Conservation (phyloP, 192 early-diverging fungal genomes). For the Lobosporangium transversale region DNA sequence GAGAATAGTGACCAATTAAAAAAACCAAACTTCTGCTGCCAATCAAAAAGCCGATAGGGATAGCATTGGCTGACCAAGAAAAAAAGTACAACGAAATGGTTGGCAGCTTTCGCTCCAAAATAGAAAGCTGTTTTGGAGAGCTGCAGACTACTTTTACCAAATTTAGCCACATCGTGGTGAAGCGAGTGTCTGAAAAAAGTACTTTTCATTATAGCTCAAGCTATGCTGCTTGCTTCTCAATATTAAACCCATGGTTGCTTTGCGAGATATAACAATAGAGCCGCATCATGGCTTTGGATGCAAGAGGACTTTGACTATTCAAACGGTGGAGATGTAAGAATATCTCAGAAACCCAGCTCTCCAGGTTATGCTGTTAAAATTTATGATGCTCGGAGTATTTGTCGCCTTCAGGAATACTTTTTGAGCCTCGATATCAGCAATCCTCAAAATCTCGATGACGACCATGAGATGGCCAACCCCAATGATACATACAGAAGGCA, state of each 20-base stretch:
- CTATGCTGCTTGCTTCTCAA: neutral
- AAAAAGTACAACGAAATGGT: slow-evolving; percentile 1
- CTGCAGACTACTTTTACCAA: neutral
- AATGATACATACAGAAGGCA: neutral
- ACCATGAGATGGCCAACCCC: neutral
- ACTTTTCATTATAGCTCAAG: neutral
- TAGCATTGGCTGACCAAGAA: neutral
- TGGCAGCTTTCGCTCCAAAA: neutral
- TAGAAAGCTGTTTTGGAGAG: neutral
- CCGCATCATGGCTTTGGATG: neutral
- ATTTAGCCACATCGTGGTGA: neutral
- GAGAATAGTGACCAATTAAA: neutral
- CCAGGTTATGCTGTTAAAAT: neutral
- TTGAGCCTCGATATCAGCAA: neutral
- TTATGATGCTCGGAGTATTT: neutral
- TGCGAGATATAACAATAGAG: neutral
- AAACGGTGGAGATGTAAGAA: neutral
- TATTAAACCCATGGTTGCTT: neutral
- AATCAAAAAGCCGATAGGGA: neutral
- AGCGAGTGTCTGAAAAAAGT: neutral
- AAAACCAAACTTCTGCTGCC: neutral
- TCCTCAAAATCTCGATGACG: neutral
- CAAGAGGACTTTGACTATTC: neutral
- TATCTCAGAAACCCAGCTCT: neutral
- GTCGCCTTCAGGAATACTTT: neutral